Conservation (phyloP, 1,139 yeast genomes). For the Meyerozyma elateridarum region DNA sequence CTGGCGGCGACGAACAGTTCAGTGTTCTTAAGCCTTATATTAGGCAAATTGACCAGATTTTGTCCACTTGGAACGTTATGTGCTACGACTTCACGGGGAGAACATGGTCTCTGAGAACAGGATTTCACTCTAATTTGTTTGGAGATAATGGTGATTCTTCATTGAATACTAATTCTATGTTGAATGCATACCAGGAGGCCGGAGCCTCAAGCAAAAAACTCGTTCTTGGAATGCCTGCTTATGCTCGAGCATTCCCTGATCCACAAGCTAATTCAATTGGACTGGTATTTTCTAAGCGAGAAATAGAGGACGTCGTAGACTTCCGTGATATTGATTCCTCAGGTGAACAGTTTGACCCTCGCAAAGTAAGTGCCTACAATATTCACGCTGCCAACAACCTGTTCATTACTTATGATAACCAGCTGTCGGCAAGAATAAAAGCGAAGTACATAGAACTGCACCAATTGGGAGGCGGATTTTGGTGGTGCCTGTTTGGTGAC, state of each 20-base stretch:
- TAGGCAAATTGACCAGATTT: constrained; percentile 47
- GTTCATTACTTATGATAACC: constrained; percentile 66
- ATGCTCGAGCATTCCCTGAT: constrained; percentile 64
- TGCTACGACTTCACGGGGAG: constrained; percentile 79
- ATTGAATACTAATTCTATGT: constrained; percentile 46
- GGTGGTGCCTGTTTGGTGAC: constrained; percentile 94
- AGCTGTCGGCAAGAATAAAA: constrained; percentile 48
- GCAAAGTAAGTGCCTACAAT: constrained; percentile 55
- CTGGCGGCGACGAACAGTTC: constrained; percentile 54
- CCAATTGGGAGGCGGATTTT: constrained; percentile 77
- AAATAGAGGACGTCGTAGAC: constrained; percentile 40
- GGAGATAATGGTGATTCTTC: constrained; percentile 36
- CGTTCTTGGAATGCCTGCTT: constrained; percentile 84
- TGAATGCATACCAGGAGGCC: constrained; percentile 35
- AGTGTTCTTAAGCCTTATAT: constrained; percentile 33
- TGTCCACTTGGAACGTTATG: constrained; percentile 83
- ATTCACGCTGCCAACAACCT: constrained; percentile 35
- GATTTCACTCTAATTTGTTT: constrained; percentile 69
- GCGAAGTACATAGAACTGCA: constrained; percentile 50
- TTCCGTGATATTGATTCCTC: constrained; percentile 49
- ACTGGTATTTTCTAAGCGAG: constrained; percentile 40
- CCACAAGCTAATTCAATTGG: constrained; percentile 38
- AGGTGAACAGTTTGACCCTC: constrained; percentile 46
- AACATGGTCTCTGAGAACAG: constrained; percentile 60
- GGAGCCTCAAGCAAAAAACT: constrained; percentile 51